Evolutionary conservation across 768 basidiomycete genomes (phyloP), one percentile per base, ranked within the genome.

Genomic region (Boletus vermiculosoides): DNA sequence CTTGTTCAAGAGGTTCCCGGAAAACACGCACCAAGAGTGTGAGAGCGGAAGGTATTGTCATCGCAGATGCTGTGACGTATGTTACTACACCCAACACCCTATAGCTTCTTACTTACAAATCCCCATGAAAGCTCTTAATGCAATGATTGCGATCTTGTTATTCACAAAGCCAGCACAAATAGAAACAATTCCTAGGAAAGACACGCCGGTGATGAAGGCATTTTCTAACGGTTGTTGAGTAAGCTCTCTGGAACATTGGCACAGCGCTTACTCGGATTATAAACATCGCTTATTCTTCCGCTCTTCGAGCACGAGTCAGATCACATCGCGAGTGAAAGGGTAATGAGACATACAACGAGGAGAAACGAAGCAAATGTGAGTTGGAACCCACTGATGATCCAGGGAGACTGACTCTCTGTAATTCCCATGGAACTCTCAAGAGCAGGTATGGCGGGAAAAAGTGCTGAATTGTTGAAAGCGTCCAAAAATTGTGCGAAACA

Each of bases 101-200:
- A 9, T 33, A 4, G 4, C 2, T 15, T 31, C n/a, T 37, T 33
- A 28, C 67, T 50, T 37, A 78, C 80, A 72, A 37, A 78, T 73
- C 18, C 84, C 83, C 59, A 72, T 78, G 10, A 85, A 50, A 1
- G 79, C 83, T 61, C 84, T 74, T 2, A 85, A 64, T 40, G 82
- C 71, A 31, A 84, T 72, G 46, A 85, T 69, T 0, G 69, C 73
- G 55, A 83, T 75, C 61, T 82, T 77, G 62, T 74, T 70, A 22
- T 69, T 54, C 30, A 72, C 70, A 57, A 84, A 84, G 20, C 81
- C 81, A 11, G 71, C 71, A 22, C 73, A 71, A 15, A 83, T 60
- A n/a, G 78, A 75, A 22, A 81, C 65, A 37, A 79, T 51, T 3
- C 80, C 80, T 16, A 85, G 69, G 3, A 60, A 56, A 25, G 65